Evolutionary conservation across 768 basidiomycete species (phyloP).

Genomic region (Hemileccinum impolitum): DNA sequence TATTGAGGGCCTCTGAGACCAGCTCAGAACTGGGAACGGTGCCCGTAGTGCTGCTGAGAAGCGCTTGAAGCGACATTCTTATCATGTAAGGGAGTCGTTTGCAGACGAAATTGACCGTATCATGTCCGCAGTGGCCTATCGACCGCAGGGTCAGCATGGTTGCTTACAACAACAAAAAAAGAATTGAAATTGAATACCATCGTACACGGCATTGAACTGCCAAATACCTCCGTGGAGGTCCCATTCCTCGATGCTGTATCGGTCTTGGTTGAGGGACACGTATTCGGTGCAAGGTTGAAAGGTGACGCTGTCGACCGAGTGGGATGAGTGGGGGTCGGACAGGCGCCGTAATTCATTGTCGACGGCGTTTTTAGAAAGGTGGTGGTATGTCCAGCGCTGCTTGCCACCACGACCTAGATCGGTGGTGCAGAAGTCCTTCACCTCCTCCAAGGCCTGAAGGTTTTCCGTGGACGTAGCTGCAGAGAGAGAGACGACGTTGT

Average conservation of each 20-base stretch:
- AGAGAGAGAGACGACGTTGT: slow-evolving; percentile 40
- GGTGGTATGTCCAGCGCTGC: slow-evolving; percentile 52
- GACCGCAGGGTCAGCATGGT: slow-evolving; percentile 15
- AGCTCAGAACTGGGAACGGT: slow-evolving; percentile 27
- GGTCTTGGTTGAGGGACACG: slow-evolving; percentile 39
- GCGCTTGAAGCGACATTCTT: slow-evolving; percentile 35
- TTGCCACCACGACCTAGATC: slow-evolving; percentile 52
- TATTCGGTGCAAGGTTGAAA: slow-evolving; percentile 43
- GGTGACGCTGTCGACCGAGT: slow-evolving; percentile 36
- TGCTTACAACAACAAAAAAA: slow-evolving; percentile 32
- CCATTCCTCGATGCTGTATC: slow-evolving; percentile 41
- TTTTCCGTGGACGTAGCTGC: slow-evolving; percentile 46
- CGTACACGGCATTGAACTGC: slow-evolving; percentile 45
- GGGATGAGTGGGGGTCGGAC: slow-evolving; percentile 34
- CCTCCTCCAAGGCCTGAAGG: slow-evolving; percentile 49
- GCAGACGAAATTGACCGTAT: slow-evolving; percentile 45
- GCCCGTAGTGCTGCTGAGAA: slow-evolving; percentile 25
- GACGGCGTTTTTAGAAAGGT: slow-evolving; percentile 40
- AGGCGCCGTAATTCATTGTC: slow-evolving; percentile 38
- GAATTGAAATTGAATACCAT: slow-evolving; percentile 34
- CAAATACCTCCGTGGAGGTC: slow-evolving; percentile 38
- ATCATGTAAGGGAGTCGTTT: slow-evolving; percentile 41
- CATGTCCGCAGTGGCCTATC: slow-evolving; percentile 46
- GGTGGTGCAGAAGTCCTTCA: slow-evolving; percentile 48
- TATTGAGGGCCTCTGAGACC: slow-evolving; percentile 38